Conservation (phyloP, 73 alveolate species). For the Stentor roeselii region DNA sequence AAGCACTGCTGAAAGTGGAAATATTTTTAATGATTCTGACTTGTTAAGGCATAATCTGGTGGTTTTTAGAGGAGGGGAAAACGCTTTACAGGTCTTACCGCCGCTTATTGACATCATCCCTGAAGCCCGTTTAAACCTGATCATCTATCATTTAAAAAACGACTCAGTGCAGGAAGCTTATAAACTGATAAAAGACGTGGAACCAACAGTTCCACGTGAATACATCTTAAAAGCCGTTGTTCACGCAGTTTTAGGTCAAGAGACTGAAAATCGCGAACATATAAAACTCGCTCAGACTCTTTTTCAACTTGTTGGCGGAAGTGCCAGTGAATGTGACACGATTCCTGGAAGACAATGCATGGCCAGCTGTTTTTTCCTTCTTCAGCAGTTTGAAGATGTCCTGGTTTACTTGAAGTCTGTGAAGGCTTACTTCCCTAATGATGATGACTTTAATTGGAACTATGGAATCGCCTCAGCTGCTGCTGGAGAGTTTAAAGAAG, state of each 20-base stretch:
- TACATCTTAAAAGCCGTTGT: conserved; percentile 97
- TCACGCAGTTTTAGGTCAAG: conserved; percentile 94
- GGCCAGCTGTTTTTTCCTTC: conserved; percentile 97
- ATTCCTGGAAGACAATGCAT: conserved; percentile 98
- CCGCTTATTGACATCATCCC: conserved; percentile 95
- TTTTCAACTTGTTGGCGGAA: conserved; percentile 95
- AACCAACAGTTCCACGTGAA: conserved; percentile 93
- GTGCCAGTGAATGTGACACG: conserved; percentile 98
- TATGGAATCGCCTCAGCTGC: conserved; percentile 90
- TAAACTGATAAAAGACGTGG: conserved; percentile 93
- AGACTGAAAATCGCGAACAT: conserved; percentile 87
- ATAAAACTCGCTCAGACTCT: conserved; percentile 88
- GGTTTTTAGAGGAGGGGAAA: conserved; percentile 96
- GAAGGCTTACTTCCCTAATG: conserved; percentile 85
- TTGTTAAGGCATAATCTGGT: conserved; percentile 94
- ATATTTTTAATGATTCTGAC: conserved; percentile 91
- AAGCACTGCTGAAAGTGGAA: conserved; percentile 83
- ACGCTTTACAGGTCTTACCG: conserved; percentile 93
- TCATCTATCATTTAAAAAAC: conserved; percentile 89
- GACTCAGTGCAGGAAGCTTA: conserved; percentile 91
- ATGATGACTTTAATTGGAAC: conserved; percentile 98
- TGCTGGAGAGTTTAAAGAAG: conserved; percentile 86
- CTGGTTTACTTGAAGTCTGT: conserved; percentile 77
- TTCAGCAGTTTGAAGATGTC: conserved; percentile 58
- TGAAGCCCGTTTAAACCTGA: conserved; percentile 94